phyloP scores from a whole-genome alignment of 2,329 filamentous ascomycete species.

The Phialemonium atrogriseum region DNA sequence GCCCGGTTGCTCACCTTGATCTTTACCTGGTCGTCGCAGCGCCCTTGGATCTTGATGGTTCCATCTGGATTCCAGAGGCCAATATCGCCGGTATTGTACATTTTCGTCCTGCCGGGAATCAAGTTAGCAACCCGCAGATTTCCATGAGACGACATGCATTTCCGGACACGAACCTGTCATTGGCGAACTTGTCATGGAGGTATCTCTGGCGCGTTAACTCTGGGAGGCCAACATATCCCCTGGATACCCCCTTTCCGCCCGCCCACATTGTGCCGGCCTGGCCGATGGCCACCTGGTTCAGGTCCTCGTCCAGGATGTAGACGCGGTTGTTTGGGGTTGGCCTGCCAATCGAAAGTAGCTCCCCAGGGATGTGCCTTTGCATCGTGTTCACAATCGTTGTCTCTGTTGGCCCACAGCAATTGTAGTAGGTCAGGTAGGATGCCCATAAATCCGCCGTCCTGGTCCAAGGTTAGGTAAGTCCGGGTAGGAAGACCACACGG shows the following conservation, averaged over 20 bases:
- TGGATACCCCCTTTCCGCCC: slow-evolving; percentile 44
- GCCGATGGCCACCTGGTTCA: slow-evolving; percentile 35
- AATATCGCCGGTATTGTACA: slow-evolving; percentile 55
- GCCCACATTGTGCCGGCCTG: slow-evolving; percentile 47
- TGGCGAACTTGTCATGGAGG: slow-evolving; percentile 39
- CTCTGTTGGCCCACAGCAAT: slow-evolving; percentile 53
- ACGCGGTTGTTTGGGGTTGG: slow-evolving; percentile 49
- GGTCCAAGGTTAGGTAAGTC: no score
- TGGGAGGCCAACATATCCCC: slow-evolving; percentile 46
- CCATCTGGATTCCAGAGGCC: slow-evolving; percentile 46
- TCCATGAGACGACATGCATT: no score
- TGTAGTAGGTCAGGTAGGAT: slow-evolving; percentile 39
- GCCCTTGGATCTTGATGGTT: slow-evolving; percentile 44
- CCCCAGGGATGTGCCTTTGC: slow-evolving; percentile 37
- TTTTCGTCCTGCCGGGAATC: slow-evolving; percentile 26
- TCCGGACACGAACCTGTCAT: no score
- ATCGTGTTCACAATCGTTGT: slow-evolving; percentile 53
- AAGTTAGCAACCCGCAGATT: slow-evolving; percentile 9
- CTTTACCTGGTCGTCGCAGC: slow-evolving; percentile 55
- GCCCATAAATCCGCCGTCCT: slow-evolving; percentile 45
- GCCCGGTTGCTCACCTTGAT: slow-evolving; percentile 38
- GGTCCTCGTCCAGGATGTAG: slow-evolving; percentile 42
- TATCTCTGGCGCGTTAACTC: slow-evolving; percentile 41
- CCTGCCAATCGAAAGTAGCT: slow-evolving; percentile 41
- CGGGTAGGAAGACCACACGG: no score